A percentile compares a stretch with the other conserved stretches of the same genome.
These are phyloP conservation scores for Juglanconis oblonga DNA, from an alignment of 2,329 filamentous ascomycete genomes.

Conservation along the genomic window DNA sequence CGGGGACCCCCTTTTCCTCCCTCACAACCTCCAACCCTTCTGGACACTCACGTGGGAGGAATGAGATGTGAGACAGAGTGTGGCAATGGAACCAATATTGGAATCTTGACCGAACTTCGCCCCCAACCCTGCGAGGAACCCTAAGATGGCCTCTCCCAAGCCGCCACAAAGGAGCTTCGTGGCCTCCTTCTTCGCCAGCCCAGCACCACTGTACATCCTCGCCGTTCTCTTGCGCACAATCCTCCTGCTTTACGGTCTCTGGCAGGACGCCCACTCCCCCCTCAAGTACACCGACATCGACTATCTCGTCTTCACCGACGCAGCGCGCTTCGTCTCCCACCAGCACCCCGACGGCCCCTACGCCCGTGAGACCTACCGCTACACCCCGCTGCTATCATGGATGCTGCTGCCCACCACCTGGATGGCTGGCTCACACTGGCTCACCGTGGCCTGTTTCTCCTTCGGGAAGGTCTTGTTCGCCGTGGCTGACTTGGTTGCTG, in stretches of 20 bases:
- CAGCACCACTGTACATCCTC: constrained; percentile 51
- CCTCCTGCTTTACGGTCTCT: constrained; percentile 83
- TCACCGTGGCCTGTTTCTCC: constrained; percentile 58
- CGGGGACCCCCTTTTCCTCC: neutral
- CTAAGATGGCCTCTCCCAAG: constrained; percentile 2
- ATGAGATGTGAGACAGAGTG: neutral
- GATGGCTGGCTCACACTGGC: constrained; percentile 29
- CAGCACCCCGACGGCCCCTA: constrained; percentile 67
- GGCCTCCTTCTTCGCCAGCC: constrained; percentile 33
- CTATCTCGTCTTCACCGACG: constrained; percentile 97
- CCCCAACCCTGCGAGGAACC: neutral
- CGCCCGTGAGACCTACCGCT: constrained; percentile 88
- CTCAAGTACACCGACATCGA: constrained; percentile 99
- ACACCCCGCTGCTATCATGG: constrained; percentile 93
- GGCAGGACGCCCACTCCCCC: constrained; percentile 87
- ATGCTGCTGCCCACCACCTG: constrained; percentile 77
- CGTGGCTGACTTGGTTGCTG: constrained; percentile 76
- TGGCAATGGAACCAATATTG: neutral
- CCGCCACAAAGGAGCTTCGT: constrained; percentile 12
- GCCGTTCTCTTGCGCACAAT: constrained; percentile 64
- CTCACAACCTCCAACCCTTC: neutral
- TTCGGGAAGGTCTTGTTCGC: constrained; percentile 89
- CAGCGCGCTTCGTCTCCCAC: constrained; percentile 70
- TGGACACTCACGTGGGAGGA: too few relatives aligned
- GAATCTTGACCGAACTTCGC: neutral